Base-by-base conservation (phyloP, 306 rosid species). In the Citrullus colocynthis region DNA sequence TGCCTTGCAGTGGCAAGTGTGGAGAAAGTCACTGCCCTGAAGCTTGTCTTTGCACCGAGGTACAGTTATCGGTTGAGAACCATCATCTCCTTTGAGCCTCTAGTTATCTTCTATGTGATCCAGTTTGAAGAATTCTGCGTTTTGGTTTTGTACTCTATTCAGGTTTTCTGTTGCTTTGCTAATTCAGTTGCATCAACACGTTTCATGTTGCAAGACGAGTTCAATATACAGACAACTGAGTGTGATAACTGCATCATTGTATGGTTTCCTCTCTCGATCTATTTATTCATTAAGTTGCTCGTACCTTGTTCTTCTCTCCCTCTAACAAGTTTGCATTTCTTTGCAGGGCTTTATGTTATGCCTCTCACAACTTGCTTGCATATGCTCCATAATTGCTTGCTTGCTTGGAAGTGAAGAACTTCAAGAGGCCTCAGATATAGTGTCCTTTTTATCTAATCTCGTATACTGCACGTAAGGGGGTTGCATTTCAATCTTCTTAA, bases 181-280 rank as follows among this genome's bases (percentile, higher is more conserved):
- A 79, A 81, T 80, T 90, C 96, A 24, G 92, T 90, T 80, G 88
- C 96, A 82, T 88, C 97, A 28, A 92, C 97, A 30, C 97, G 97
- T 83, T 90, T 86, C 79, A 45, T 92, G 74, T 82, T 92, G 79
- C 97, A 92, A 90, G 97, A 92, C 78, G 91, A 92, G 80, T 87
- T 92, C 81, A 90, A 92, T 81, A 90, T 92, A 60, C 93, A 90
- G 80, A 88, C 95, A 34, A 87, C 96, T 0, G 82, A 84, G 54
- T 92, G 97, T 66, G 96, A 92, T 76, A 94, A 94, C 72, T 94
- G 97, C 98, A 90, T 94, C 69, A 94, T 90, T 79, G 97, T 90
- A 88, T 80, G 45, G 75, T 65, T 76, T 49, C 41, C 78, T 66
- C 64, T 55, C 55, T 51, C 37, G 21, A 65, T 7, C 20, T 55